Evolutionary conservation across 2,329 filamentous ascomycete species (phyloP).

Genomic region (Nigrospora osmanthi): DNA sequence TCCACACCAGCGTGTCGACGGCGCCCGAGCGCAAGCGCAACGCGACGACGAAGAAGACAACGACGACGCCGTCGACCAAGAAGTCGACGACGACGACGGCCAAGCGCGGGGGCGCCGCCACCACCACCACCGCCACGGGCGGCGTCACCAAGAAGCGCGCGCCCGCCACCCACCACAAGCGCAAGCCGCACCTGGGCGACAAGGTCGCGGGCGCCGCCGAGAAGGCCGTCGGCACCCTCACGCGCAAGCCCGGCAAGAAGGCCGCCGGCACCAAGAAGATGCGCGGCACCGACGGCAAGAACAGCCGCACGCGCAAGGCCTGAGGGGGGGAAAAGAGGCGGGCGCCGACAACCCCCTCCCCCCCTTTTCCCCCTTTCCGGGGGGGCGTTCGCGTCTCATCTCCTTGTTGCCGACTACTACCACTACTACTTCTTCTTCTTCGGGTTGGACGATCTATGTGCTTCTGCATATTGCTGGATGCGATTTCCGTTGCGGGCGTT

Average conservation of each 20-base stretch:
- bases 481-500: too few species aligned
- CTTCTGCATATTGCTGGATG: too few species aligned
- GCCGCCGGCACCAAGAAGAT: conserved; percentile 18
- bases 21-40: conserved; percentile 17
- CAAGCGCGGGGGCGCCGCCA: neutral
- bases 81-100: conserved; percentile 6
- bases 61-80: too few species aligned
- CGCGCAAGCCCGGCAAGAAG: conserved; percentile 16
- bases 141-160: conserved; percentile 11
- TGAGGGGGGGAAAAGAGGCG: too few species aligned
- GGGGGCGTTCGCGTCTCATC: too few species aligned
- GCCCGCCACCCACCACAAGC: conserved; percentile 17
- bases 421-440: too few species aligned
- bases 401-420: too few species aligned
- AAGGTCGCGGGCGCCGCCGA: conserved; percentile 16
- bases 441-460: too few species aligned
- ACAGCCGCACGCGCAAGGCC: conserved; percentile 4
- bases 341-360: too few species aligned
- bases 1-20: conserved; percentile 14
- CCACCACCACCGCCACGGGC: conserved; percentile 5
- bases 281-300: conserved; percentile 17
- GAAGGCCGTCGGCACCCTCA: conserved; percentile 15
- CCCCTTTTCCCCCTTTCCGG: too few species aligned
- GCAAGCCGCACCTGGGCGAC: conserved; percentile 16
- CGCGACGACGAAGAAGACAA: conserved; percentile 1